These are phyloP conservation scores for Mycena latifolia DNA, from an alignment of 768 basidiomycete species.

Conservation along the genomic window DNA sequence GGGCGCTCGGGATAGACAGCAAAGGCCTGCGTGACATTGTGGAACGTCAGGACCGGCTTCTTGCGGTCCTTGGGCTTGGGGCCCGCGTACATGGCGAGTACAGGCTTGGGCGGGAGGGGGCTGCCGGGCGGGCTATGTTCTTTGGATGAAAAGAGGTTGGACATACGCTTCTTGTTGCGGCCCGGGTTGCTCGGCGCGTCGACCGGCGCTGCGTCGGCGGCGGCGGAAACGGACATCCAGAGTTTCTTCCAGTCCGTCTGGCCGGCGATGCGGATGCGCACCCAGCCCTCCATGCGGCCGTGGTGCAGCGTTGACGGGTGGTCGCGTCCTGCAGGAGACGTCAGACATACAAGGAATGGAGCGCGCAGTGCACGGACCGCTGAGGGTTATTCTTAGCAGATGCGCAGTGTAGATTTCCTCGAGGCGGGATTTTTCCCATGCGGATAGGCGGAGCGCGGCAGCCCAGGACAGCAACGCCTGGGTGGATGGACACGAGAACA, in stretches of 20 bases:
- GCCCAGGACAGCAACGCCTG: slow-evolving; percentile 88
- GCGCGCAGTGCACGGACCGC: slow-evolving; percentile 43
- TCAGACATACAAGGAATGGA: slow-evolving; percentile 13
- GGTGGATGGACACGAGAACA: slow-evolving; percentile 88
- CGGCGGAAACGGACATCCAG: slow-evolving; percentile 82
- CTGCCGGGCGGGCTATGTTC: slow-evolving; percentile 44
- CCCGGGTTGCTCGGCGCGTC: slow-evolving; percentile 44
- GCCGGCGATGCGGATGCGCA: slow-evolving; percentile 92
- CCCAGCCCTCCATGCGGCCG: slow-evolving; percentile 92
- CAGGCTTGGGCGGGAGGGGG: slow-evolving; percentile 47
- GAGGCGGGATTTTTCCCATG: slow-evolving; percentile 95
- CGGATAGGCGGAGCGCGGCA: slow-evolving; percentile 87
- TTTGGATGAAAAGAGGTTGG: slow-evolving; percentile 72
- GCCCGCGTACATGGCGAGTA: slow-evolving; percentile 70
- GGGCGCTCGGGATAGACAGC: slow-evolving; percentile 97
- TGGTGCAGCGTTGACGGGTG: slow-evolving; percentile 73
- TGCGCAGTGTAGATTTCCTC: slow-evolving; percentile 99
- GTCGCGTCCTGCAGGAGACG: slow-evolving; percentile 52
- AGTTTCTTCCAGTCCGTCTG: slow-evolving; percentile 96
- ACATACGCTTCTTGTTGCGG: slow-evolving; percentile 70
- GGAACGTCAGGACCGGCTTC: slow-evolving; percentile 77
- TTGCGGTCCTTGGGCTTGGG: slow-evolving; percentile 82
- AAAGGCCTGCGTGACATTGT: slow-evolving; percentile 84
- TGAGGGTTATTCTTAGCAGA: slow-evolving; percentile 83
- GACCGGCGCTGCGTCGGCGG: slow-evolving; percentile 45